Base-by-base conservation (phyloP, 2,329 filamentous ascomycete genomes). In the Trichoderma citrinoviride region DNA sequence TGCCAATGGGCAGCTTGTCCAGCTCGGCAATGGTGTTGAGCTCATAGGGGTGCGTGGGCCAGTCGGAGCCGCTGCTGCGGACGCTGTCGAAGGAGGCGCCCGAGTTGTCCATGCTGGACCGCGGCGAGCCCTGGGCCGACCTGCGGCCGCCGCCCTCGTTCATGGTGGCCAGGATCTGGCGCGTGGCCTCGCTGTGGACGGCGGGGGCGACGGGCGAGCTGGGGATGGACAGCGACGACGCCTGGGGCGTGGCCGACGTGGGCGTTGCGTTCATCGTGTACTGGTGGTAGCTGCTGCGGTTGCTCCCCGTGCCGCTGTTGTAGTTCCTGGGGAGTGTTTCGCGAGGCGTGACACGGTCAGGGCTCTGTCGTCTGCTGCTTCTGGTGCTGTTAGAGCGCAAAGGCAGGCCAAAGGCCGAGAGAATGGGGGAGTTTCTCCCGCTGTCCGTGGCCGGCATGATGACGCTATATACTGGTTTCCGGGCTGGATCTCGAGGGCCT, bases 11-110 rank as follows among this genome's bases (percentile, higher is more conserved):
- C 15, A 78, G 68, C 43, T 66, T 61, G 65, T 77, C 76, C 52
- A 79, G 73, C 71, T 79, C 72, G 19, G 73, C 67, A 44, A 79
- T 73, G 27, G 77, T 73, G 67, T 76, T 78, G 70, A 79, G 71
- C 67, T 79, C 77, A 40, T 73, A 70, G n/a, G 77, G 77, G 53
- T 79, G 77, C 5, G 73, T 71, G 10, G 77, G 76, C 75, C 76
- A 77, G 65, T 78, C 77, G 47, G 74, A 65, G 68, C 69, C 72
- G 55, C 71, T 74, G 44, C 76, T 78, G 55, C 75, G 75, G 27
- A 72, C 72, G 64, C 77, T 78, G 40, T 79, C 77, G n/a, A 75
- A 69, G 17, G 75, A 77, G 8, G 72, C 70, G 54, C 70, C 69
- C 5, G 67, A 68, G 33, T 64, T 66, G 49, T 74, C 73, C 64